Conservation (phyloP, 2,329 filamentous ascomycete genomes). For the Aspergillus latus region DNA sequence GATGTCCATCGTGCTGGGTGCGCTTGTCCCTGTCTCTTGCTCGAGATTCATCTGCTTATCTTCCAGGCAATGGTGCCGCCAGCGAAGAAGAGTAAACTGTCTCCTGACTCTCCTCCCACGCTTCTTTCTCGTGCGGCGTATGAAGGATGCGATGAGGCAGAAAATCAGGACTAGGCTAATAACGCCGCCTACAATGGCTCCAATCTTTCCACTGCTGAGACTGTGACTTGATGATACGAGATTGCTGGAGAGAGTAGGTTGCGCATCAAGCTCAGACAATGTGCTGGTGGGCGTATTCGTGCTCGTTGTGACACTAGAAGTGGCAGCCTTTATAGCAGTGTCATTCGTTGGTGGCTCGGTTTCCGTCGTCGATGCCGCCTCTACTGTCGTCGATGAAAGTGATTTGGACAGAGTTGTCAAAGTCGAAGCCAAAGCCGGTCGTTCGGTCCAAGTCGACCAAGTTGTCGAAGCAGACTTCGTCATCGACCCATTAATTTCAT, state of each 20-base stretch:
- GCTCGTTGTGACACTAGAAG: background rate
- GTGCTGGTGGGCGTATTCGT: background rate
- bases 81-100: conserved; percentile 14
- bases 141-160: conserved; percentile 5
- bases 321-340: background rate
- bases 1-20: background rate
- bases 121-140: conserved; percentile 8
- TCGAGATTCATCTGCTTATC: background rate
- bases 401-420: background rate
- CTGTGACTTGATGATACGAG: background rate
- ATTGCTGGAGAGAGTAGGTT: background rate
- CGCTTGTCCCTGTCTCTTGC: background rate
- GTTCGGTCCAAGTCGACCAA: background rate
- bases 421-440: too few species aligned
- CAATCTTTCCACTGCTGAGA: conserved; percentile 7
- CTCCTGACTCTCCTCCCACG: background rate
- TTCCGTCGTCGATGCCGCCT: conserved; percentile 1
- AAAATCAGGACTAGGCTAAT: conserved; percentile 4
- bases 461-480: background rate
- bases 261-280: background rate
- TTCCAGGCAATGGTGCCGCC: background rate
- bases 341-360: too few species aligned
- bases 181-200: conserved; percentile 8
- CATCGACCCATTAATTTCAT: conserved; percentile 14
- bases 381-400: background rate